Percentiles rank a stretch among this genome's conserved stretches.
These are phyloP conservation scores for Pseudozyma sp. DNA, from an alignment of 1,284 basidiomycete genomes.

Conservation along the genomic window DNA sequence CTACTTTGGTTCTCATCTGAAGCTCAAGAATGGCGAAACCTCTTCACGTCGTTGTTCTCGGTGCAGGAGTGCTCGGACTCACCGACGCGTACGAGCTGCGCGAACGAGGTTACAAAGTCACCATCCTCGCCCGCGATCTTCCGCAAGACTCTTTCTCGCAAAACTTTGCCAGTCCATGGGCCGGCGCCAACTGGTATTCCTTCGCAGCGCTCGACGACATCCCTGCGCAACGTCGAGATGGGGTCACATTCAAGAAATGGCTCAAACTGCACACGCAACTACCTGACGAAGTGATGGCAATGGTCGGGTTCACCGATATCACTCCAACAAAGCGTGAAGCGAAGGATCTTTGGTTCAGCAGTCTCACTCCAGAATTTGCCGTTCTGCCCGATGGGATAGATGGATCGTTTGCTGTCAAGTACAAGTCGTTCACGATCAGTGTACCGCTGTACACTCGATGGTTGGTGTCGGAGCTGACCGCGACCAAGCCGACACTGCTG, in stretches of 20 bases:
- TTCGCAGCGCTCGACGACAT: constrained; percentile 70
- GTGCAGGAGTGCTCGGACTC: constrained; percentile 71
- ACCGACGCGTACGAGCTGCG: constrained; percentile 70
- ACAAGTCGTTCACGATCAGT: constrained; percentile 52
- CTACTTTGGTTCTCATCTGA: no score
- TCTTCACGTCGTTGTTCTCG: constrained; percentile 45
- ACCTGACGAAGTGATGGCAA: constrained; percentile 44
- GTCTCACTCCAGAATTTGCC: constrained; percentile 34
- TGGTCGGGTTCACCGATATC: constrained; percentile 53
- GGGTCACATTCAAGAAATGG: constrained; percentile 50
- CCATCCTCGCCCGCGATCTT: constrained; percentile 77
- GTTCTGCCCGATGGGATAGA: constrained; percentile 17
- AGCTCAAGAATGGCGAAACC: no score
- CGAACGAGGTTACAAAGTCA: constrained; percentile 72
- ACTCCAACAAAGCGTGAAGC: constrained; percentile 24
- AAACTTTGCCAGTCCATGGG: constrained; percentile 79
- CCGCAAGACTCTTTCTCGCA: constrained; percentile 75
- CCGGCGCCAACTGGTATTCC: constrained; percentile 79
- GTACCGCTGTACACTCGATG: constrained; percentile 55
- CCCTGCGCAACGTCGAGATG: constrained; percentile 36
- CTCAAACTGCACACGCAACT: constrained; percentile 35
- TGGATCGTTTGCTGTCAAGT: constrained; percentile 37
- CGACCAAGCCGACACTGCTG: constrained; percentile 7
- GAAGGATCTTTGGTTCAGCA: constrained; percentile 51
- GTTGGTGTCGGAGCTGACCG: constrained; percentile 50